Evolutionary conservation across 179 eudicot species (phyloP).

Genomic region (Monotropa hypopitys): DNA sequence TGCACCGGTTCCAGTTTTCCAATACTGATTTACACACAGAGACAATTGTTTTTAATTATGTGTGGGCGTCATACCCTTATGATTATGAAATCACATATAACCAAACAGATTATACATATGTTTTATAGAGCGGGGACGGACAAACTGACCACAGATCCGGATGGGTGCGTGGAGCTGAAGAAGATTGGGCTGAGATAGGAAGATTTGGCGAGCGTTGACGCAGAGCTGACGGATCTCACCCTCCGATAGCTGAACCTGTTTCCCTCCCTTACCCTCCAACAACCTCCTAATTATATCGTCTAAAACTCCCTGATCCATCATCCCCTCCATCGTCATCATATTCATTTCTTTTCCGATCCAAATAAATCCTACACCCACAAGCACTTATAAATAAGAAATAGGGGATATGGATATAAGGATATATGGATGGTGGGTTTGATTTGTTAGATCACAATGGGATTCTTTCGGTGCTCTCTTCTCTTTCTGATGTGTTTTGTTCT

Average conservation of each 20-base stretch:
- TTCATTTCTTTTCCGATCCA: conserved; percentile 10
- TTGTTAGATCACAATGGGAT: conserved; percentile 1
- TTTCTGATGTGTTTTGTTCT: background rate
- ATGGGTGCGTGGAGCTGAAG: conserved; percentile 65
- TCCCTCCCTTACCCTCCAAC: conserved; percentile 70
- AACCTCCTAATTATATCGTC: conserved; percentile 75
- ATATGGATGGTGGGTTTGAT: background rate
- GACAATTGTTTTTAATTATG: too few species aligned
- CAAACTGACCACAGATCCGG: conserved; percentile 61
- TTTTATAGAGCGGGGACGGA: background rate
- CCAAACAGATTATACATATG: background rate
- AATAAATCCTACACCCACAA: background rate
- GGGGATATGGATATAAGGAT: background rate
- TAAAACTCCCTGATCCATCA: conserved; percentile 65
- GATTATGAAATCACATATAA: background rate
- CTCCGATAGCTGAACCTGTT: conserved; percentile 83
- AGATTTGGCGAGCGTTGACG: conserved; percentile 73
- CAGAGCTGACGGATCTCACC: conserved; percentile 91
- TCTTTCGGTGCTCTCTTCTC: background rate
- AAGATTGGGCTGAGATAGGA: conserved; percentile 76
- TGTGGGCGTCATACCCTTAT: background rate
- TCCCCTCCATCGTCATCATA: conserved; percentile 84
- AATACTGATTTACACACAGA: background rate
- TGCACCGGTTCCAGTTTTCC: background rate
- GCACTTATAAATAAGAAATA: background rate